Conservation (phyloP, 805 yeast species). For the Metschnikowia kofuensis region DNA sequence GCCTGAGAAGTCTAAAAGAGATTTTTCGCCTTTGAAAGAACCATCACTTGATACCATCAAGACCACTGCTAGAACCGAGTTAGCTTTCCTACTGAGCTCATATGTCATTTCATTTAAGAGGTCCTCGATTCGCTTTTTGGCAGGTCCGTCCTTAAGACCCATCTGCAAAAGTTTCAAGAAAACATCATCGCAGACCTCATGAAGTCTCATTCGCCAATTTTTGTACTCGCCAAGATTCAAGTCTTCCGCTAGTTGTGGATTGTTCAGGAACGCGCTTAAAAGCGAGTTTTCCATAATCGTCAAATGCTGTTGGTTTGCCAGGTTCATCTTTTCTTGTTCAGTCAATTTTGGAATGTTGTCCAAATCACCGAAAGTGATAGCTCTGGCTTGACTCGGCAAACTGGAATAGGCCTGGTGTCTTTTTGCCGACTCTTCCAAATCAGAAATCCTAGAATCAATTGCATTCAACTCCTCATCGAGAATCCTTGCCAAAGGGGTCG, state of each 20-base stretch:
- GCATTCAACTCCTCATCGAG: constrained; percentile 1
- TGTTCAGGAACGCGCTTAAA: background rate
- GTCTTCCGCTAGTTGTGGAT: background rate
- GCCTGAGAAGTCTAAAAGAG: background rate
- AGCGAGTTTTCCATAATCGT: background rate
- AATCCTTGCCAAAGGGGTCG: background rate
- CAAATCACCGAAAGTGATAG: no score
- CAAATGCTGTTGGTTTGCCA: no score
- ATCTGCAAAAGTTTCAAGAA: background rate
- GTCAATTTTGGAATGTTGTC: no score
- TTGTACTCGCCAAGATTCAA: background rate
- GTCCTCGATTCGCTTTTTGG: background rate
- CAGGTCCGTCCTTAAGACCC: background rate
- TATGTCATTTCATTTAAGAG: background rate
- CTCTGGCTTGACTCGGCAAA: background rate
- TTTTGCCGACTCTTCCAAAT: background rate
- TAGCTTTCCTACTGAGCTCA: constrained; percentile 3
- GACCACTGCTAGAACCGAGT: background rate
- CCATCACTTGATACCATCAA: background rate
- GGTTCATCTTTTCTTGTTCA: no score
- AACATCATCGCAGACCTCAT: background rate
- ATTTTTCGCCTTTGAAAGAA: background rate
- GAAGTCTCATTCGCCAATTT: background rate
- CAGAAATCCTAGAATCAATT: background rate
- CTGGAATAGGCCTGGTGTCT: background rate